Percentiles rank a stretch among this genome's conserved stretches.
These are phyloP conservation scores for Sherardia arvensis DNA, from an alignment of 257 asterid genomes.

Conservation along the genomic window DNA sequence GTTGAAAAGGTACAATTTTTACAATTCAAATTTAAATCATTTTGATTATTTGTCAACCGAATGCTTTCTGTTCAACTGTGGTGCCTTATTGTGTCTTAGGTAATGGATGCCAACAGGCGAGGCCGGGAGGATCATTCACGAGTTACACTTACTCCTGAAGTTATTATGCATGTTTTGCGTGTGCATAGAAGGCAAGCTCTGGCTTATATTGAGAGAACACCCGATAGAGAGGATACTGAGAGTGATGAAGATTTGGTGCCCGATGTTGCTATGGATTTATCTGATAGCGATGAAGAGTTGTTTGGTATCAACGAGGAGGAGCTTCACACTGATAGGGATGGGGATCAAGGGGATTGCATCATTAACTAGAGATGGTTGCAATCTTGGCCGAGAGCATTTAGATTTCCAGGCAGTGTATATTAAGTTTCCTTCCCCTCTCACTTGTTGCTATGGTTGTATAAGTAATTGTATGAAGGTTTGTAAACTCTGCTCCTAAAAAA, in stretches of 20 bases:
- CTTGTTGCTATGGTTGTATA: background rate
- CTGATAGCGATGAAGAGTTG: constrained; percentile 38
- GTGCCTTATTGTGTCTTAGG: constrained; percentile 24
- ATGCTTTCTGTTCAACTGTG: background rate
- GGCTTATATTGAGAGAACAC: constrained; percentile 40
- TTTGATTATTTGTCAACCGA: background rate
- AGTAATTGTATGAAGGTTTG: background rate
- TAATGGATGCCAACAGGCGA: constrained; percentile 51
- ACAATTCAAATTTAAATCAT: background rate
- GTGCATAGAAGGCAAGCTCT: constrained; percentile 68
- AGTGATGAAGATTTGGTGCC: constrained; percentile 34
- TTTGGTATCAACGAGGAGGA: too few species aligned
- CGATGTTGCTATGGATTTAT: constrained; percentile 34
- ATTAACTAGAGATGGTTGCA: constrained; percentile 29
- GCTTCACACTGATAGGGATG: too few species aligned
- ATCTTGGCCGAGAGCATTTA: background rate
- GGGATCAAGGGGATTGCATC: constrained; percentile 54
- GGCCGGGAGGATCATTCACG: constrained; percentile 53
- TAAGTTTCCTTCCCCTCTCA: background rate
- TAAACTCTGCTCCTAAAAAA: background rate
- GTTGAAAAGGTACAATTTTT: constrained; percentile 42
- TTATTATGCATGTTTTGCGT: constrained; percentile 65
- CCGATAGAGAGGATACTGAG: constrained; percentile 25
- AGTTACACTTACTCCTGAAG: constrained; percentile 56
- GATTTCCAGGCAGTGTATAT: background rate